phyloP scores from a whole-genome alignment of 257 asterid genomes.

The Primulina huaijiensis region DNA sequence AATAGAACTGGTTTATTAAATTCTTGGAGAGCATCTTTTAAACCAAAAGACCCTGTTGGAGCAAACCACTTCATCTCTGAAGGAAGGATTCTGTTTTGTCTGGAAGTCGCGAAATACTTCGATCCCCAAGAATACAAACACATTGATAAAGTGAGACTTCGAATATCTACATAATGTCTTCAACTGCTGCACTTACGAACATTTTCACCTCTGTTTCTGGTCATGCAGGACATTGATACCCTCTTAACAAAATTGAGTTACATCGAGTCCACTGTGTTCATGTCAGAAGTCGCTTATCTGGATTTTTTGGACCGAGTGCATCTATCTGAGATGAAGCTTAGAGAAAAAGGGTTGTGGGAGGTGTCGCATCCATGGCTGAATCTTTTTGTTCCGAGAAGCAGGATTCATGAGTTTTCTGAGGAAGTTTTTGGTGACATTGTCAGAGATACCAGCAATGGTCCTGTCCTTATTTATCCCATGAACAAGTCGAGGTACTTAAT shows the following conservation, averaged over 20 bases:
- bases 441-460: constrained; percentile 47
- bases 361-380: constrained; percentile 59
- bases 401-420: constrained; percentile 40
- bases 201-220: constrained; percentile 5
- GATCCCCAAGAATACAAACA: constrained; percentile 29
- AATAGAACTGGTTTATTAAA: constrained; percentile 40
- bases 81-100: constrained; percentile 42
- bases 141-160: constrained; percentile 31
- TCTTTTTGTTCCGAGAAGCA: constrained; percentile 44
- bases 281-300: constrained; percentile 41
- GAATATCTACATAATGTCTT: background rate
- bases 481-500: constrained; percentile 40
- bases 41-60: constrained; percentile 40
- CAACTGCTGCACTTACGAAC: background rate
- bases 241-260: constrained; percentile 35
- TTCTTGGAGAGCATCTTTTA: constrained; percentile 45
- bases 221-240: constrained; percentile 35
- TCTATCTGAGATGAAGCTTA: constrained; percentile 37
- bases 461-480: constrained; percentile 49
- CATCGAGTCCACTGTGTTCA: constrained; percentile 38
- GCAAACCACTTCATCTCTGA: constrained; percentile 43
- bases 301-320: constrained; percentile 47
- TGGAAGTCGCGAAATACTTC: constrained; percentile 47
- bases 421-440: constrained; percentile 47
- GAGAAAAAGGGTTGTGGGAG: constrained; percentile 48